phyloP scores from a whole-genome alignment of 441 rosid species.

The Euphorbia corollata region DNA sequence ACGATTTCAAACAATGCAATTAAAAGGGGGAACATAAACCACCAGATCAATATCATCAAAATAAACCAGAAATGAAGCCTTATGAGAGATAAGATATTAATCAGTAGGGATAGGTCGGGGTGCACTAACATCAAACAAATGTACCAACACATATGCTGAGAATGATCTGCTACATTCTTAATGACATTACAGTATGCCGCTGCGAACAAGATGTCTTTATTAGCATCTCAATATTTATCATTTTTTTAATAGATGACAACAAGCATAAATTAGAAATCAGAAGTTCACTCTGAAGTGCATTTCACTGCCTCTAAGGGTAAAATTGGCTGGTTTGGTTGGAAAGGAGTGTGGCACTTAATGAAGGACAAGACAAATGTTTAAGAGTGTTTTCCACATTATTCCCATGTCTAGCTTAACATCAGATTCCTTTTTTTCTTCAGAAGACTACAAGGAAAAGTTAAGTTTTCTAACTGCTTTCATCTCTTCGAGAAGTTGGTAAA shows the following conservation, averaged over 20 bases:
- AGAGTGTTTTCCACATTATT: background rate
- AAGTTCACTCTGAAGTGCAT: conserved; percentile 1
- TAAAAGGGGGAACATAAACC: background rate
- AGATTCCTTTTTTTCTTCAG: background rate
- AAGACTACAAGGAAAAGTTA: background rate
- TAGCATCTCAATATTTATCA: background rate
- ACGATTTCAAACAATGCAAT: background rate
- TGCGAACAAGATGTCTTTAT: background rate
- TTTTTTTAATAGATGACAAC: background rate
- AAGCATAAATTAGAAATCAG: background rate
- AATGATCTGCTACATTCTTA: background rate
- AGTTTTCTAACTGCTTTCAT: too few species aligned
- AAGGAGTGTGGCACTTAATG: background rate
- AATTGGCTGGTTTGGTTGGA: background rate
- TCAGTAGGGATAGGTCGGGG: background rate
- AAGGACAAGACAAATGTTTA: background rate
- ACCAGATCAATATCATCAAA: background rate
- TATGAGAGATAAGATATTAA: background rate
- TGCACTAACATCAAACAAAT: background rate
- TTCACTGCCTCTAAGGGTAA: background rate
- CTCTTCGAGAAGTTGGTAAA: background rate
- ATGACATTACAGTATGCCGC: background rate
- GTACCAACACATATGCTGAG: background rate
- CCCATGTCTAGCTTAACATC: background rate
- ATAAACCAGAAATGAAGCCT: background rate